Evolutionary conservation across 306 rosid genomes (phyloP), one percentile per base, ranked within the genome.

Genomic region (Inga leiocalycina): DNA sequence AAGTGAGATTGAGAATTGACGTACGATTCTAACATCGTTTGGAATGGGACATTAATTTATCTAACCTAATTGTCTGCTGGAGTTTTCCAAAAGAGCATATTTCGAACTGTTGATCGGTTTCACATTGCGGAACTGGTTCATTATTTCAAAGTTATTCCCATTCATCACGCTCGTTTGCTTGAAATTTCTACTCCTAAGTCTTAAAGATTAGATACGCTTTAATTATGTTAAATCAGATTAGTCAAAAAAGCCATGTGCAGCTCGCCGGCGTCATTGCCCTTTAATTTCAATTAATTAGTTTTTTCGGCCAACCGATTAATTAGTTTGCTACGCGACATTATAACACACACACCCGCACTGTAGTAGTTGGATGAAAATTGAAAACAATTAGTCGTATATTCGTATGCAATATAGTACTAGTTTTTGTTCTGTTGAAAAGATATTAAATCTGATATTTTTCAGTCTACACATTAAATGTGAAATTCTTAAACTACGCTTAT

Each of bases 1-100:
- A 57, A 16, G 15, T 3, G 37, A 10, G 37, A 27, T 4, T 62
- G 68, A 27, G 17, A 59, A 59, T 22, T 10, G 66, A 59, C 14
- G 66, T 59, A n/a, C 66, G 34, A 24, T 22, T 59, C 14, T 10
- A 22, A 59, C 17, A 51, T 52, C 7, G 8, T 30, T 9, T 74
- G 16, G 37, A 54, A 54, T 35, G 19, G 32, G 12, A 35, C 43
- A 67, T 73, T 52, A 52, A 14, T 13, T 15, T 24, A 30, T 48
- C 19, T 27, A 0, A 73, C 73, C 70, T 56, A 84, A 35, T 3
- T n/a, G 51, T 48, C 12, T 27, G 76, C n/a, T 62, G 4, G 73
- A 81, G 67, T 77, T 22, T 22, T 34, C 37, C 37, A 70, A 56
- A 77, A 81, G 61, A 74, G 73, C 79, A 80, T 85, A 64, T 71